Percentiles rank a stretch among this genome's conserved stretches.
These are phyloP conservation scores for Cryphonectria radicalis DNA, from an alignment of 2,329 filamentous ascomycete genomes.

Conservation along the genomic window DNA sequence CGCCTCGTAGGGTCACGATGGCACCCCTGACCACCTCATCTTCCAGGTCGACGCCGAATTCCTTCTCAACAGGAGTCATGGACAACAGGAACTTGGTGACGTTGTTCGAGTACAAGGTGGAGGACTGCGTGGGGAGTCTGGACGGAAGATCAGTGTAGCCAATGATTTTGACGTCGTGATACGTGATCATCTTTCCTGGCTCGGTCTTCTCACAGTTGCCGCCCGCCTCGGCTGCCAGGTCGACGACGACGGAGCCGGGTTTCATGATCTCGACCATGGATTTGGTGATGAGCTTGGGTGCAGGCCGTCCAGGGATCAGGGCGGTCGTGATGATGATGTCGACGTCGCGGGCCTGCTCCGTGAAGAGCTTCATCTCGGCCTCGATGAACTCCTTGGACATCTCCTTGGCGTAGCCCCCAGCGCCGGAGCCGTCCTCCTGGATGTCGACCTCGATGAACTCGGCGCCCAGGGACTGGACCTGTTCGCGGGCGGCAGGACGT, in stretches of 20 bases:
- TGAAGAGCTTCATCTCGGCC: constrained; percentile 90
- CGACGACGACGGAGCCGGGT: constrained; percentile 85
- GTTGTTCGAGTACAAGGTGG: constrained; percentile 91
- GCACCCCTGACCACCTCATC: constrained; percentile 87
- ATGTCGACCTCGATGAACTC: constrained; percentile 89
- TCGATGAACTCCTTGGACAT: constrained; percentile 95
- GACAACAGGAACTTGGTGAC: constrained; percentile 88
- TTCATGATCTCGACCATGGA: constrained; percentile 84
- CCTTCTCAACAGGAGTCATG: constrained; percentile 75
- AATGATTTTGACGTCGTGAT: constrained; percentile 83
- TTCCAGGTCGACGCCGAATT: constrained; percentile 77
- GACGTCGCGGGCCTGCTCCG: constrained; percentile 83
- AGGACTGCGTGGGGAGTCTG: constrained; percentile 83
- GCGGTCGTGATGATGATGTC: constrained; percentile 94
- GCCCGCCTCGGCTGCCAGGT: constrained; percentile 84
- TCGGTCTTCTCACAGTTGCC: constrained; percentile 86
- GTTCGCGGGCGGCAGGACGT: constrained; percentile 83
- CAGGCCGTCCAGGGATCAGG: constrained; percentile 82
- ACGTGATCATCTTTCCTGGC: constrained; percentile 69
- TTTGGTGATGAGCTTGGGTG: constrained; percentile 83
- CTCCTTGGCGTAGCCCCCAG: constrained; percentile 88
- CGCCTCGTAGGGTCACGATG: constrained; percentile 79
- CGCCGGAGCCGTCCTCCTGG: constrained; percentile 80
- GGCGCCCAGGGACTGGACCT: constrained; percentile 87
- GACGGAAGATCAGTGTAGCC: constrained; percentile 90